Percentiles rank a stretch among this genome's conserved stretches.
Conservation (phyloP, 2,329 filamentous ascomycete genomes). For the Aplosporella prunicola region DNA sequence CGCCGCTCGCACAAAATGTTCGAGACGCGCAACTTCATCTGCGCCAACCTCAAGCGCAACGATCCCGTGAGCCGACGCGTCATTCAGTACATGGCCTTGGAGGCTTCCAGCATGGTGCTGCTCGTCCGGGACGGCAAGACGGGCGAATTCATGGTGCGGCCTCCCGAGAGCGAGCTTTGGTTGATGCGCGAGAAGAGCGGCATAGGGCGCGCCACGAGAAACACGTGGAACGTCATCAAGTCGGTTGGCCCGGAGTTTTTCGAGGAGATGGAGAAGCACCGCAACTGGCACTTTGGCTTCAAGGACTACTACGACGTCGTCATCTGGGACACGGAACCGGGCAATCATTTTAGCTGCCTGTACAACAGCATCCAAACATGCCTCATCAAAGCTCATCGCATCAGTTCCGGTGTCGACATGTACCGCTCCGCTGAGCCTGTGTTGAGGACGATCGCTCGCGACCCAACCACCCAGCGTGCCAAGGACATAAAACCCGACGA, state of each 20-base stretch:
- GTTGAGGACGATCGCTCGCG: conserved; percentile 28
- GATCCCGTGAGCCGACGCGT: conserved; percentile 33
- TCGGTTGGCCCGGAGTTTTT: conserved; percentile 31
- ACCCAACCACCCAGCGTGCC: conserved; percentile 25
- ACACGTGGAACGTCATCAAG: conserved; percentile 28
- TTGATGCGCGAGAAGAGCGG: conserved; percentile 31
- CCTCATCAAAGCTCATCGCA: conserved; percentile 30
- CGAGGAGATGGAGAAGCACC: conserved; percentile 28
- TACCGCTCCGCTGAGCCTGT: conserved; percentile 26
- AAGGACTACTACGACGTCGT: conserved; percentile 37
- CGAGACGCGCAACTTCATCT: conserved; percentile 34
- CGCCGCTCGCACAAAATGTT: conserved; percentile 26
- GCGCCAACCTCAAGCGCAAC: conserved; percentile 34
- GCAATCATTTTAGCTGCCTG: conserved; percentile 21
- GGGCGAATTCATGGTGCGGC: conserved; percentile 27
- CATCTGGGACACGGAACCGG: conserved; percentile 32
- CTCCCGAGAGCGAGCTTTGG: conserved; percentile 32
- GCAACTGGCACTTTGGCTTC: conserved; percentile 33
- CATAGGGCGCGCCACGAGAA: conserved; percentile 29
- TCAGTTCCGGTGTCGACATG: conserved; percentile 20
- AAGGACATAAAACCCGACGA: conserved; percentile 31
- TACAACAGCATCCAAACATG: conserved; percentile 25
- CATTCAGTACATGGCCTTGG: conserved; percentile 35
- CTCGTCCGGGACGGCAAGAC: conserved; percentile 35
- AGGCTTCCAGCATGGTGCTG: conserved; percentile 26